Evolutionary conservation across 768 basidiomycete species (phyloP).

Genomic region (Suillus plorans): DNA sequence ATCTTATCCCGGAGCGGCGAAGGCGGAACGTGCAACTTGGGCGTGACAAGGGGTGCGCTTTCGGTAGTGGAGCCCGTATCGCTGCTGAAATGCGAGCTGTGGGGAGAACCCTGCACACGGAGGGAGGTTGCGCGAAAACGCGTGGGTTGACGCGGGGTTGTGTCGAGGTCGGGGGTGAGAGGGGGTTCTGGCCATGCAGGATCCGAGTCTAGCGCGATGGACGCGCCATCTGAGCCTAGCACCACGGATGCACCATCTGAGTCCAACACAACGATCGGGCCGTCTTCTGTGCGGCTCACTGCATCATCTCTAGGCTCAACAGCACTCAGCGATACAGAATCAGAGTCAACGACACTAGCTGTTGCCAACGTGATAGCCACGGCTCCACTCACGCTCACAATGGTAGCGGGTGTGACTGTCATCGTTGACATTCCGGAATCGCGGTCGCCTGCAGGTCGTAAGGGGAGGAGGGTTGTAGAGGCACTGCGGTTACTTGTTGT

Average conservation of each 20-base stretch:
- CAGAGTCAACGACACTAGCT: conserved; percentile 48
- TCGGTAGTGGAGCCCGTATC: conserved; percentile 34
- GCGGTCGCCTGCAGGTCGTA: conserved; percentile 22
- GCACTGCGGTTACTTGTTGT: conserved; percentile 5
- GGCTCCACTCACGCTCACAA: conserved; percentile 46
- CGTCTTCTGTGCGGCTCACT: neutral
- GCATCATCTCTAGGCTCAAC: neutral
- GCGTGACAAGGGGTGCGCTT: conserved; percentile 17
- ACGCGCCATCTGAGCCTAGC: neutral
- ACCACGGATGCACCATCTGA: neutral
- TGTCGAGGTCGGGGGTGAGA: conserved; percentile 23
- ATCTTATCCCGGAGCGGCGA: conserved; percentile 11
- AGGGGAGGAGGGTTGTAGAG: conserved; percentile 20
- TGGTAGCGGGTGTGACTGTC: conserved; percentile 43
- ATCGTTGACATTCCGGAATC: conserved; percentile 37
- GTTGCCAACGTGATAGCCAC: conserved; percentile 47
- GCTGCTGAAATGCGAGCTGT: conserved; percentile 46
- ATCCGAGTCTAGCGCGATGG: neutral
- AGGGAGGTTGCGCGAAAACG: conserved; percentile 30
- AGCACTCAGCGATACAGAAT: conserved; percentile 19
- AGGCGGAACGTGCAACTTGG: conserved; percentile 25
- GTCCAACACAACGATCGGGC: neutral
- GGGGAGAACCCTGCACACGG: conserved; percentile 41
- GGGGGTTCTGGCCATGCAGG: conserved; percentile 24
- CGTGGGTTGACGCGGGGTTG: conserved; percentile 25